Evolutionary conservation across 2,329 filamentous ascomycete species (phyloP).

Genomic region (Alternaria sp.): DNA sequence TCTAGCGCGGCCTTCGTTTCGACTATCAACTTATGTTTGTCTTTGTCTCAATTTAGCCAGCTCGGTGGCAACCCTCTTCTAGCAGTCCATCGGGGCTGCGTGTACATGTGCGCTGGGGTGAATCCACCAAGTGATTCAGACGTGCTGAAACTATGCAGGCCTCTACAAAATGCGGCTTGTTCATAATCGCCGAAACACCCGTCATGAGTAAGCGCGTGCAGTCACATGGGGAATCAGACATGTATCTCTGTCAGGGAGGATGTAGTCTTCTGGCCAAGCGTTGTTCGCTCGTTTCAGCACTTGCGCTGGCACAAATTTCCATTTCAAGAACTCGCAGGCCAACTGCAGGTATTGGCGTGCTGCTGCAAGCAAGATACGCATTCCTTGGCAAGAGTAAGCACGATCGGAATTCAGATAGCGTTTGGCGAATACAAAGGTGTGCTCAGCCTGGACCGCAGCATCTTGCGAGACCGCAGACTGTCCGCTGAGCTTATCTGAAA

Average conservation of each 20-base stretch:
- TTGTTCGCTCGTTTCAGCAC: background rate
- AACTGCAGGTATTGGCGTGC: background rate
- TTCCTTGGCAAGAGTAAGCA: conserved; percentile 7
- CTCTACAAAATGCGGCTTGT: background rate
- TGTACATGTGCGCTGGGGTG: background rate
- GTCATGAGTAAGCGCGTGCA: background rate
- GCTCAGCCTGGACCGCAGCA: conserved; percentile 11
- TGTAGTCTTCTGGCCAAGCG: background rate
- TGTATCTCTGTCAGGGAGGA: background rate
- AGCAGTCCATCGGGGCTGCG: background rate
- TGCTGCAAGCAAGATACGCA: background rate
- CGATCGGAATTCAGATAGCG: background rate
- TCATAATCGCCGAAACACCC: background rate
- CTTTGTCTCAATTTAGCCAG: background rate
- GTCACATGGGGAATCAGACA: background rate
- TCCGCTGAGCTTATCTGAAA: conserved; percentile 11
- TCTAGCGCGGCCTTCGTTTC: background rate
- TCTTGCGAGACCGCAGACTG: conserved; percentile 4
- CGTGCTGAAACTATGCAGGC: background rate
- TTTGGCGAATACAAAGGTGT: background rate
- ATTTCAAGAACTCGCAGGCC: background rate
- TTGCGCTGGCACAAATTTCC: background rate
- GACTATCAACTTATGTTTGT: background rate
- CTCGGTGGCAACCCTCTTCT: background rate
- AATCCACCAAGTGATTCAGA: background rate